Percentiles rank a stretch among this genome's conserved stretches.
Conservation (phyloP, 306 rosid genomes). For the Ziziphus jujuba region DNA sequence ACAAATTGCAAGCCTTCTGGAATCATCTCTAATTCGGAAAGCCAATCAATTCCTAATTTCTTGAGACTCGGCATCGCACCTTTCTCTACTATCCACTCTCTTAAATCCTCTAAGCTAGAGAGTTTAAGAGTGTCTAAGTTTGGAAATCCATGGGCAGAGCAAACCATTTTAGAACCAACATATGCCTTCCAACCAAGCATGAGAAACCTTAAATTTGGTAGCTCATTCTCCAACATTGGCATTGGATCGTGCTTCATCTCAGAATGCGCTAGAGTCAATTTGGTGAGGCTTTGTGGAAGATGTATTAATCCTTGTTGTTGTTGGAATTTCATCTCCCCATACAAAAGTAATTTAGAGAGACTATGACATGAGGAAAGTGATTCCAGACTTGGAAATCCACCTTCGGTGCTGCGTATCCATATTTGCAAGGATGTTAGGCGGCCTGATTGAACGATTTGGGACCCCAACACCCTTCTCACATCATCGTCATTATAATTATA, state of each 20-base stretch:
- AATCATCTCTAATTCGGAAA: constrained; percentile 31
- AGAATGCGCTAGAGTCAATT: constrained; percentile 40
- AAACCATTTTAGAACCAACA: constrained; percentile 38
- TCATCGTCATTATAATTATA: no score
- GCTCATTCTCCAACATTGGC: constrained; percentile 36
- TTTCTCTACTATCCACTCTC: constrained; percentile 44
- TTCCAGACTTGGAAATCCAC: constrained; percentile 11
- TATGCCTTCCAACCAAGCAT: not conserved
- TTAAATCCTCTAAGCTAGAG: constrained; percentile 23
- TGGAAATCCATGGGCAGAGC: constrained; percentile 45
- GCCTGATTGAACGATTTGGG: constrained; percentile 18
- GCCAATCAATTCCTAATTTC: constrained; percentile 32
- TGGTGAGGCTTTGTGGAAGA: constrained; percentile 28
- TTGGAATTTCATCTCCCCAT: constrained; percentile 26
- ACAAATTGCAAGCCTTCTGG: constrained; percentile 46
- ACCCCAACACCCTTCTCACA: constrained; percentile 24
- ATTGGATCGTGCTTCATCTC: constrained; percentile 42
- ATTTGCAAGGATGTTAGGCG: constrained; percentile 44
- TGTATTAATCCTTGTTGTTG: constrained; percentile 4
- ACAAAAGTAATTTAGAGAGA: constrained; percentile 37
- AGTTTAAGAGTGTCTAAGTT: constrained; percentile 39
- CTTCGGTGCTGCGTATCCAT: not conserved
- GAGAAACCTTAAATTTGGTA: constrained; percentile 45
- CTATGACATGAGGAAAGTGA: not conserved
- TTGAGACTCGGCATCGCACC: constrained; percentile 39